Percentiles rank a stretch among this genome's conserved stretches.
These are phyloP conservation scores for Funneliformis geosporum DNA, from an alignment of 192 early-diverging fungal genomes.

Conservation along the genomic window DNA sequence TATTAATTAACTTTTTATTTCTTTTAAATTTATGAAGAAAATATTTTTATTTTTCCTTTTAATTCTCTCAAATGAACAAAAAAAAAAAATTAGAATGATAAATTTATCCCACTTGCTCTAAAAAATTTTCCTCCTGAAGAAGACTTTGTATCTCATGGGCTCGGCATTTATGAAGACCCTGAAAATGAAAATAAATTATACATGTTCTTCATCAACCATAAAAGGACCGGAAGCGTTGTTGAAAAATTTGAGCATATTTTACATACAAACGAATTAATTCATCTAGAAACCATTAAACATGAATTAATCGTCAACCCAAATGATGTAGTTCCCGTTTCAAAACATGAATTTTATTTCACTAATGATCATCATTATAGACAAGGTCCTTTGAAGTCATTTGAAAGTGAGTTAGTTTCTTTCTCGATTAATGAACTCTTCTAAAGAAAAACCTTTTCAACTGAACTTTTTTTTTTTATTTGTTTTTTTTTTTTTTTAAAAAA, in stretches of 20 bases:
- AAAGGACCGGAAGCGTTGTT: conserved; percentile 50
- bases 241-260: conserved; percentile 57
- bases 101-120: conserved; percentile 42
- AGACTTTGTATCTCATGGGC: conserved; percentile 52
- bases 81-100: conserved; percentile 42
- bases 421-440: background rate
- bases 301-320: conserved; percentile 57
- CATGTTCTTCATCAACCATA: conserved; percentile 63
- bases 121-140: conserved; percentile 36
- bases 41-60: background rate
- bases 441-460: too few species aligned
- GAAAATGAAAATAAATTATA: conserved; percentile 41
- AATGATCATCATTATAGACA: conserved; percentile 49
- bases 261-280: conserved; percentile 41
- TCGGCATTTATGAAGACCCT: conserved; percentile 54
- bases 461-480: background rate
- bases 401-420: conserved; percentile 35
- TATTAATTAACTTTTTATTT: conserved; percentile 34
- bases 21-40: background rate
- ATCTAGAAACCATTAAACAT: conserved; percentile 54
- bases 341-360: conserved; percentile 57
- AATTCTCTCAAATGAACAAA: too few species aligned
- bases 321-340: conserved; percentile 56
- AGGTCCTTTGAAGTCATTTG: conserved; percentile 40
- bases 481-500: background rate